phyloP scores from a whole-genome alignment of 1,284 basidiomycete species.

The Ganoderma boninense region DNA sequence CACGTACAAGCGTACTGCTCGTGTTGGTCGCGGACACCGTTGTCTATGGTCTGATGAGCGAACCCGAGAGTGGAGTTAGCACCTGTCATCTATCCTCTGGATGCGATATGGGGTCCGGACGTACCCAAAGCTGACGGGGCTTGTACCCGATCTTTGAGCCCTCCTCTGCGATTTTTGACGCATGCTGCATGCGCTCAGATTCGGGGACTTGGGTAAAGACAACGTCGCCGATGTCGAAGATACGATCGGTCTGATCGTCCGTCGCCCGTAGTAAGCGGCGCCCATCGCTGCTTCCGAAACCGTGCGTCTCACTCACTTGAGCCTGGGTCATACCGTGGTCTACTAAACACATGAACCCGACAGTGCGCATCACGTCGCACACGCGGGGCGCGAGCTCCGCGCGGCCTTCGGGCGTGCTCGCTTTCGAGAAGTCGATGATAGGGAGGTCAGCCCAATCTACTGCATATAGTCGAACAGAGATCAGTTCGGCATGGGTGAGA shows the following conservation, averaged over 20 bases:
- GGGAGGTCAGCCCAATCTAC: slow-evolving; percentile 75
- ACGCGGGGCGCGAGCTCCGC: slow-evolving; percentile 55
- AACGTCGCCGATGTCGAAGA: slow-evolving; percentile 66
- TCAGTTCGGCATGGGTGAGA: background rate
- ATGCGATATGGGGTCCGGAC: background rate
- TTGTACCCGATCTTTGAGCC: slow-evolving; percentile 64
- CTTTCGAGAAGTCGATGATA: slow-evolving; percentile 66
- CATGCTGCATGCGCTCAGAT: slow-evolving; percentile 61
- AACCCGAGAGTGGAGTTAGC: background rate
- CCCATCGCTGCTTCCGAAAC: background rate
- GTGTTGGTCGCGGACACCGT: slow-evolving; percentile 53
- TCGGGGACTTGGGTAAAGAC: slow-evolving; percentile 57
- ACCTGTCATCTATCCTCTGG: slow-evolving; percentile 40
- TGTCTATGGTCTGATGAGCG: slow-evolving; percentile 34
- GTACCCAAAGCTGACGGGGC: slow-evolving; percentile 52
- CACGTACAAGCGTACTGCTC: slow-evolving; percentile 41
- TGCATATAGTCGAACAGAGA: slow-evolving; percentile 39
- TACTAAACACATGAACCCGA: slow-evolving; percentile 69
- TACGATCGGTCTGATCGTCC: slow-evolving; percentile 47
- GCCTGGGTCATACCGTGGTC: slow-evolving; percentile 61
- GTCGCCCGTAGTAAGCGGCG: background rate
- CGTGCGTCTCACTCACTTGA: slow-evolving; percentile 45
- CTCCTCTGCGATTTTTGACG: slow-evolving; percentile 50
- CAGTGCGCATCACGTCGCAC: slow-evolving; percentile 62
- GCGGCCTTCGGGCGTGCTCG: slow-evolving; percentile 54